Conservation (phyloP, 768 basidiomycete genomes). For the Pleurotus citrinopileatus region DNA sequence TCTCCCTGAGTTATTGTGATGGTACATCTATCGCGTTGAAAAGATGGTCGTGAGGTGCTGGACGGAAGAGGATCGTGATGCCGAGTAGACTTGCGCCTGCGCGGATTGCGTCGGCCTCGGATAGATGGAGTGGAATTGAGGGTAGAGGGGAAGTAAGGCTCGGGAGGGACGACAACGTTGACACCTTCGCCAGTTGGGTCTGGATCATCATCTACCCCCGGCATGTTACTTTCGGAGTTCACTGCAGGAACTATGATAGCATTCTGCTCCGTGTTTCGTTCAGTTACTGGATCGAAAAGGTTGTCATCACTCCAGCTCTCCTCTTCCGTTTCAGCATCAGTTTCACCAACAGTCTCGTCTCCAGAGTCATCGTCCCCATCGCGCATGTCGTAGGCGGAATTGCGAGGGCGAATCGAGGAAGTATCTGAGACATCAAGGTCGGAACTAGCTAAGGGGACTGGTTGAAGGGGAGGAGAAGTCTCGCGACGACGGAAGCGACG, state of each 20-base stretch:
- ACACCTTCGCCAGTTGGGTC: conserved; percentile 93
- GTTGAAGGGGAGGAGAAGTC: conserved; percentile 53
- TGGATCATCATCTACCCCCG: conserved; percentile 45
- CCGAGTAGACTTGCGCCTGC: conserved; percentile 60
- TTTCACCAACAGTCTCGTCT: conserved; percentile 52
- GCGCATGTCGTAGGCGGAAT: conserved; percentile 48
- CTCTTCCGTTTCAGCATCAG: conserved; percentile 56
- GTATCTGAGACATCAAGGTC: conserved; percentile 60
- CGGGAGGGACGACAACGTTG: conserved; percentile 81
- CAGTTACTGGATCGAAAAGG: conserved; percentile 76
- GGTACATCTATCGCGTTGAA: conserved; percentile 90
- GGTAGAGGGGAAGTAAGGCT: conserved; percentile 78
- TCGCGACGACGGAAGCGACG: conserved; percentile 63
- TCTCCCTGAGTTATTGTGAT: conserved; percentile 87
- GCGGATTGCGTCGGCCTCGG: conserved; percentile 42
- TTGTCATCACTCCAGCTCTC: conserved; percentile 60
- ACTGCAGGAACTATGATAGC: conserved; percentile 42
- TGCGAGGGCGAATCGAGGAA: conserved; percentile 56
- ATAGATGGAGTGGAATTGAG: conserved; percentile 44
- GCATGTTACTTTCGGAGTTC: neutral
- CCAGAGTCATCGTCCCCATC: conserved; percentile 50
- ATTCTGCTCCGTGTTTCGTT: conserved; percentile 86
- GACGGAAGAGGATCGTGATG: conserved; percentile 64
- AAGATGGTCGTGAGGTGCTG: conserved; percentile 72
- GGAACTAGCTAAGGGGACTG: conserved; percentile 55